A percentile compares a stretch with the other conserved stretches of the same genome.
Conservation (phyloP, 1,284 basidiomycete genomes). For the Pseudomicrostroma phylloplanum region DNA sequence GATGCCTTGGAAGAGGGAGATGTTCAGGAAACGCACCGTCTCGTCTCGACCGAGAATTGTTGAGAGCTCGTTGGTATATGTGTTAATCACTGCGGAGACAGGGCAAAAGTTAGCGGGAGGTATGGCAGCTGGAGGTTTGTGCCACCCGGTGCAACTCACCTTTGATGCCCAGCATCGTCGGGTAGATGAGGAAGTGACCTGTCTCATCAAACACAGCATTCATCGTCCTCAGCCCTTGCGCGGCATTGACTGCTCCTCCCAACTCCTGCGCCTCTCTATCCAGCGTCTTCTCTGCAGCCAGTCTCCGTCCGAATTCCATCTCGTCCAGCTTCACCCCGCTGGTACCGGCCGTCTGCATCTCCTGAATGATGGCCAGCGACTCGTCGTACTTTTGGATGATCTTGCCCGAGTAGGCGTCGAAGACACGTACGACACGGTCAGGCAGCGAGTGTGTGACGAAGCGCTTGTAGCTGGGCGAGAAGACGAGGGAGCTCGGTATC, state of each 20-base stretch:
- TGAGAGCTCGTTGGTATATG: conserved; percentile 84
- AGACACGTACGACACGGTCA: conserved; percentile 86
- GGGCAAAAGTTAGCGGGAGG: neutral
- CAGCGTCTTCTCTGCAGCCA: conserved; percentile 85
- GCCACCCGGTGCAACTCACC: neutral
- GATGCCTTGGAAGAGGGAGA: conserved; percentile 85
- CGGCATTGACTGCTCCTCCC: conserved; percentile 53
- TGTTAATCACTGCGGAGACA: conserved; percentile 71
- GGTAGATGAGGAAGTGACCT: conserved; percentile 86
- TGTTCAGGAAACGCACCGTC: conserved; percentile 78
- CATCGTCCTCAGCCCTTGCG: conserved; percentile 27
- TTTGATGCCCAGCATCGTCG: conserved; percentile 87
- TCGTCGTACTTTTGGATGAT: conserved; percentile 90
- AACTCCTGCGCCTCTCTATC: conserved; percentile 59
- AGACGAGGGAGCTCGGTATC: conserved; percentile 77
- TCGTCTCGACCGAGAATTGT: conserved; percentile 91
- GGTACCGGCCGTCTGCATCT: conserved; percentile 73
- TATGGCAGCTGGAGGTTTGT: conserved; percentile 2
- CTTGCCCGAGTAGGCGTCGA: conserved; percentile 84
- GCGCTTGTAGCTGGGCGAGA: conserved; percentile 78
- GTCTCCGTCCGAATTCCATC: conserved; percentile 96
- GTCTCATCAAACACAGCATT: conserved; percentile 93
- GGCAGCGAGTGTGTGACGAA: conserved; percentile 88
- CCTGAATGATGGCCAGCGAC: conserved; percentile 79
- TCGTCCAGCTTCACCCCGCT: conserved; percentile 66